Conservation (phyloP, 495 filamentous ascomycete genomes). For the Podospora pseudopauciseta region DNA sequence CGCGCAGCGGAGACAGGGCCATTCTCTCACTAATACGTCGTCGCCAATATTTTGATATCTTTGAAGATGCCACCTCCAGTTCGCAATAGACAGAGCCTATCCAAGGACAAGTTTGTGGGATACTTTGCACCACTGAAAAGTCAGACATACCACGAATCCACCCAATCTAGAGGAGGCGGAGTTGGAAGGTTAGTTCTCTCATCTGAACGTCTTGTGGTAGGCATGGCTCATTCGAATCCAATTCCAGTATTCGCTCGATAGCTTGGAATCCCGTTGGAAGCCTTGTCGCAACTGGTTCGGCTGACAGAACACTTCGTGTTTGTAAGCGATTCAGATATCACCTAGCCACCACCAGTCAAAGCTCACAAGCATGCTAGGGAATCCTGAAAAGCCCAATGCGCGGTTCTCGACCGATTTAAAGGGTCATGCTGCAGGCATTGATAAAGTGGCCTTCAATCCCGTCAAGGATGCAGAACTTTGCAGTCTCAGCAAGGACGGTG, state of each 20-base stretch:
- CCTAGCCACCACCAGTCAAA: neutral
- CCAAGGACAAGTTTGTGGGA: slow-evolving; percentile 60
- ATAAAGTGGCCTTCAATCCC: slow-evolving; percentile 88
- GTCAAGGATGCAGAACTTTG: slow-evolving; percentile 82
- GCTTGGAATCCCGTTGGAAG: slow-evolving; percentile 87
- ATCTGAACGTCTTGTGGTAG: neutral
- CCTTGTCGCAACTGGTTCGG: slow-evolving; percentile 80
- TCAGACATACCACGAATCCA: slow-evolving; percentile 59
- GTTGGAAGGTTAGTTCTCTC: neutral
- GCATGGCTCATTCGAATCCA: neutral
- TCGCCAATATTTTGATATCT: neutral
- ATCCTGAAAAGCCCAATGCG: slow-evolving; percentile 77
- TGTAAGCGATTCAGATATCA: slow-evolving; percentile 32
- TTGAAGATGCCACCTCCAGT: slow-evolving; percentile 50
- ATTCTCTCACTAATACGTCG: neutral
- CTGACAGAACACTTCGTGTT: slow-evolving; percentile 77
- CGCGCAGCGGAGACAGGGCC: neutral
- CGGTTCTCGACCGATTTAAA: slow-evolving; percentile 82
- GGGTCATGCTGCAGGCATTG: slow-evolving; percentile 71
- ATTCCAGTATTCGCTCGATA: slow-evolving; percentile 58
- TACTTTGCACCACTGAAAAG: slow-evolving; percentile 57
- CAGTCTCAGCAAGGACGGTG: slow-evolving; percentile 79
- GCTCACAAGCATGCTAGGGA: slow-evolving; percentile 51
- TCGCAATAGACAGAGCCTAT: slow-evolving; percentile 46
- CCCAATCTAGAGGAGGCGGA: slow-evolving; percentile 4